Evolutionary conservation across 2,329 filamentous ascomycete genomes (phyloP).

Genomic region (Diaporthe sp.): DNA sequence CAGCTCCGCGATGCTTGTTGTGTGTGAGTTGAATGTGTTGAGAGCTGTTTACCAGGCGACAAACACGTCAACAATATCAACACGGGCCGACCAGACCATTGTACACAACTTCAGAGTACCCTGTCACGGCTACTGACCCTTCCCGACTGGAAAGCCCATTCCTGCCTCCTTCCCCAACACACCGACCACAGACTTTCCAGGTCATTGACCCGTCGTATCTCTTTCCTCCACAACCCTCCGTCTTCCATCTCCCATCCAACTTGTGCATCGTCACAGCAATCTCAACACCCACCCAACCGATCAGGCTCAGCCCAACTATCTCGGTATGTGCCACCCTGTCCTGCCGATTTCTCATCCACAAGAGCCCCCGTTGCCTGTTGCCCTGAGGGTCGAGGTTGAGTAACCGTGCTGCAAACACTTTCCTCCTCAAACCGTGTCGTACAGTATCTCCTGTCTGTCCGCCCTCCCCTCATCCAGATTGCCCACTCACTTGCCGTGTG

Average conservation of each 20-base stretch:
- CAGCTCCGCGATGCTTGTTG: not conserved
- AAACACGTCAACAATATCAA: constrained; percentile 23
- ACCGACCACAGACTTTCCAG: not conserved
- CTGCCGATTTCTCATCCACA: not conserved
- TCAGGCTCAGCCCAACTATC: constrained; percentile 7
- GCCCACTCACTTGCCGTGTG: constrained; percentile 15
- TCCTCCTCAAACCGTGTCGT: constrained; percentile 34
- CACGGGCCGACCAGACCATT: not conserved
- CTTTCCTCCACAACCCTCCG: not conserved
- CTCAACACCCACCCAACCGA: not conserved
- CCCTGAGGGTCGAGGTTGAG: constrained; percentile 30
- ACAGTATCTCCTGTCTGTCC: constrained; percentile 34
- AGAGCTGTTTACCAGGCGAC: not conserved
- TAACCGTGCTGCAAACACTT: constrained; percentile 34
- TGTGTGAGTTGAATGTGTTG: not conserved
- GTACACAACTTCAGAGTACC: not conserved
- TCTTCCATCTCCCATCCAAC: not conserved
- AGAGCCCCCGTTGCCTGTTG: constrained; percentile 24
- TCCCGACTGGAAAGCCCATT: not conserved
- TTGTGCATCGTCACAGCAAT: constrained; percentile 29
- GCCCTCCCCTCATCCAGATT: constrained; percentile 19
- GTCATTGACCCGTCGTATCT: not conserved
- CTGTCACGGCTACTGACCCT: not conserved
- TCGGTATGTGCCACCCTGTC: constrained; percentile 29
- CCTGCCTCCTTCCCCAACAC: not conserved